Base-by-base conservation (phyloP, 208 protist genomes). In the Trypanosoma theileri region DNA sequence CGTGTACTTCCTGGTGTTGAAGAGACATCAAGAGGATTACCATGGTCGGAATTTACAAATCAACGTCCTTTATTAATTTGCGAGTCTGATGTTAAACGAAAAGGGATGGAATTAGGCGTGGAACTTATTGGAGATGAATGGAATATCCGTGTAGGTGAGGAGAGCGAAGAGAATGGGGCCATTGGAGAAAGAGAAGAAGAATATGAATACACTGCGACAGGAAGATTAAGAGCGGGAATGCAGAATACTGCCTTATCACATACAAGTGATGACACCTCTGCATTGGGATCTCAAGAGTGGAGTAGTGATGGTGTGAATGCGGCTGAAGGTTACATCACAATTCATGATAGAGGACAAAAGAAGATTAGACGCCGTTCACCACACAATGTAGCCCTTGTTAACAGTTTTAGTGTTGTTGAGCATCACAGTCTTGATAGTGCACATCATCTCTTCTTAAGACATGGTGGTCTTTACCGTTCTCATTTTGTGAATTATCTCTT, bases 341-440 rank as follows among this genome's bases (percentile, higher is more conserved):
- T 35, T 35, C 28, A 35, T 35, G 4, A 6, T 35, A 35, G 28
- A 35, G 6, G 28, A 35, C 4, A 35, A 6, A 35, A 35, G 6
- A 35, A 6, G 6, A 35, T 35, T 35, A 28, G 31, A 14, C 54
- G 35, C 17, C 69, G 79, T n/a, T 57, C 77, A 3, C 72, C 83
- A 26, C 71, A 88, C 26, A 83, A 92, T 70, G 77, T 88, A 46
- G 86, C 90, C 1, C 66, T 96, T 13, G 53, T 96, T 19, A 93
- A 96, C 73, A 89, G 87, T 67, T 96, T 96, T 65, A 93, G 85
- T 58, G 80, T 96, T 46, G 90, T 96, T 13, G 87, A 91, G 73
- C 85, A 92, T 72, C 66, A 96, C 82, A 75, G 73, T 60, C 77
- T 88, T 42, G 84, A 88, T 55, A 91, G 82, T 63, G 82, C 75